Percentiles rank a stretch among this genome's conserved stretches.
Conservation (phyloP, 2,329 filamentous ascomycete species). For the Neurospora crassa region DNA sequence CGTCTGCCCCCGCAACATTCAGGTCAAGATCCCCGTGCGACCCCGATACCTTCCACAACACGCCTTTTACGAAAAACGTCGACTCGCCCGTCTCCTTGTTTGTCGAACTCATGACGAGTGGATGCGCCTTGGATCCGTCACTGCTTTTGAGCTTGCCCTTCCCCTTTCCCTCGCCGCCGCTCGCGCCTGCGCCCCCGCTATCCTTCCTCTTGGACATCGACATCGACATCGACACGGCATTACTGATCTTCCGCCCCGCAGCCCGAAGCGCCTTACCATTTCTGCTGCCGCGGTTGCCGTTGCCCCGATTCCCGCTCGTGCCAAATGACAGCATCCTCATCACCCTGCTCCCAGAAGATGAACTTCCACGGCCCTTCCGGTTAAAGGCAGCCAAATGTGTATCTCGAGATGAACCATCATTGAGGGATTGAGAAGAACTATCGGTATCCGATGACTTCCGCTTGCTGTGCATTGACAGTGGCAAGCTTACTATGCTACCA, state of each 20-base stretch:
- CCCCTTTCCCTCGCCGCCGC: neutral
- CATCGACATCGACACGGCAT: neutral
- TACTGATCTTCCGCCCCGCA: neutral
- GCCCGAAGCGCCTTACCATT: neutral
- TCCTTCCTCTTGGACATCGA: constrained; percentile 1
- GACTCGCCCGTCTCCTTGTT: constrained; percentile 1
- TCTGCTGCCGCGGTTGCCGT: neutral
- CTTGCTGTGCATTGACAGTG: neutral
- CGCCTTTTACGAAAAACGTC: constrained; percentile 9
- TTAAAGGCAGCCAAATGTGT: neutral
- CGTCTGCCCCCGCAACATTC: neutral
- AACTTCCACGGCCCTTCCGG: neutral
- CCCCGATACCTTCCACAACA: constrained; percentile 7
- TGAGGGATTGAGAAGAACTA: neutral
- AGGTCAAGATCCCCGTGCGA: neutral
- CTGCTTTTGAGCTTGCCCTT: neutral
- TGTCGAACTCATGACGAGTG: neutral
- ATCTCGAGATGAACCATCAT: neutral
- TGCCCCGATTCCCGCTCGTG: neutral
- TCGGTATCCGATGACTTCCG: neutral
- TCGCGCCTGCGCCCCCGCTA: neutral
- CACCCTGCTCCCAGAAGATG: neutral
- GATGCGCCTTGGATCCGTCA: neutral
- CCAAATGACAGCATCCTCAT: neutral
- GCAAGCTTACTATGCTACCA: neutral